Percentiles rank a stretch among this genome's conserved stretches.
Evolutionary conservation across 495 filamentous ascomycete species (phyloP).

Genomic region (Beverwykella pulmonaria): DNA sequence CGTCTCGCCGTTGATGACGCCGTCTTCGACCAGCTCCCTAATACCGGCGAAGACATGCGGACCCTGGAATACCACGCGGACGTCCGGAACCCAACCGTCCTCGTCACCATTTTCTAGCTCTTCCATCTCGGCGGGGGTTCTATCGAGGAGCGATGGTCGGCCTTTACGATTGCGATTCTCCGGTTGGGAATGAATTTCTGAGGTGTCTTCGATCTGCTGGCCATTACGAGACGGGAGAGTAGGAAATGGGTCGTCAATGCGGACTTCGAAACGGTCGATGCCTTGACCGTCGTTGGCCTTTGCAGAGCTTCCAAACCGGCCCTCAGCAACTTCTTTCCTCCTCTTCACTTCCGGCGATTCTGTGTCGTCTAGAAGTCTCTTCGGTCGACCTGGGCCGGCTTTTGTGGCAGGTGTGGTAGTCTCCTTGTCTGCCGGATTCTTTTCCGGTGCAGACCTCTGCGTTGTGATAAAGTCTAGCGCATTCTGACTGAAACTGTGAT

Average conservation of each 20-base stretch:
- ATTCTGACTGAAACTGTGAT: conserved; percentile 59
- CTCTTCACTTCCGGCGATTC: conserved; percentile 44
- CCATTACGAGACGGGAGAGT: neutral
- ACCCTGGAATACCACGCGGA: conserved; percentile 71
- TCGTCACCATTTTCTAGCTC: conserved; percentile 10
- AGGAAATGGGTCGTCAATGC: conserved; percentile 31
- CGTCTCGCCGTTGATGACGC: conserved; percentile 68
- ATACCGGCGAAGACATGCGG: conserved; percentile 81
- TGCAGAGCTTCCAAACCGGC: conserved; percentile 58
- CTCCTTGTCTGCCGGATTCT: conserved; percentile 46
- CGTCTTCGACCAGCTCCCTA: conserved; percentile 71
- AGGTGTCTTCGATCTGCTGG: conserved; percentile 33
- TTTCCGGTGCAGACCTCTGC: conserved; percentile 17
- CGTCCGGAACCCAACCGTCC: conserved; percentile 54
- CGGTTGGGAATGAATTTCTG: neutral
- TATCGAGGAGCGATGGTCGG: conserved; percentile 23
- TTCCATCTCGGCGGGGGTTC: conserved; percentile 24
- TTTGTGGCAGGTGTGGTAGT: conserved; percentile 28
- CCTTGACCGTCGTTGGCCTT: conserved; percentile 57
- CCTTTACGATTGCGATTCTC: conserved; percentile 17
- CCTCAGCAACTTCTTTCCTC: conserved; percentile 23
- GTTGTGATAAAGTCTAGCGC: conserved; percentile 60
- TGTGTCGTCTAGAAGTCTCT: conserved; percentile 44
- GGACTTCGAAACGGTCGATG: conserved; percentile 63
- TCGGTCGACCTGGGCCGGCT: conserved; percentile 39